A percentile compares a stretch with the other conserved stretches of the same genome.
phyloP scores from a whole-genome alignment of 164 flowering plant species.

The Stephania yunnanensis region DNA sequence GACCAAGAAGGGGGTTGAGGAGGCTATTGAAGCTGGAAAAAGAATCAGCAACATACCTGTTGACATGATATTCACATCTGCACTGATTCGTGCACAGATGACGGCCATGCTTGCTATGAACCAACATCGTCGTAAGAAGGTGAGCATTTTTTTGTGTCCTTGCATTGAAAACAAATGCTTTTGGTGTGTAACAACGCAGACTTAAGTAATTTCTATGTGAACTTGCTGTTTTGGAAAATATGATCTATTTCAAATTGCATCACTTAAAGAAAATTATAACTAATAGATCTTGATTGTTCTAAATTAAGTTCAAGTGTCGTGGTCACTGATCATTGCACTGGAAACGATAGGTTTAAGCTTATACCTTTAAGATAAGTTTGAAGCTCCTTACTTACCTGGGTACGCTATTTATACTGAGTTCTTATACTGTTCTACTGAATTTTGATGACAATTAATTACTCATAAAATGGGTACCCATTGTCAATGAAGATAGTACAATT shows the following conservation, averaged over 20 bases:
- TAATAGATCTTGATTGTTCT: background rate
- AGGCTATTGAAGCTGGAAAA: conserved; percentile 96
- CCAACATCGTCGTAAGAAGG: conserved; percentile 95
- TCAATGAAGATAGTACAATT: background rate
- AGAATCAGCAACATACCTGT: conserved; percentile 94
- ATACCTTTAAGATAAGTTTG: too few relatives aligned
- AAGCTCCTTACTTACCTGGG: background rate
- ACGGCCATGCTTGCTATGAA: conserved; percentile 99
- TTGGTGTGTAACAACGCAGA: background rate
- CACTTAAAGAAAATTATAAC: background rate
- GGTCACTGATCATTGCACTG: background rate
- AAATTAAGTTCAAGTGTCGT: background rate
- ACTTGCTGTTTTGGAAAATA: background rate
- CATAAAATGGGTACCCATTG: too few relatives aligned
- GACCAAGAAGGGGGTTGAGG: conserved; percentile 87
- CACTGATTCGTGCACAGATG: conserved; percentile 96
- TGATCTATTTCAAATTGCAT: background rate
- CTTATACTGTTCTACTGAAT: background rate
- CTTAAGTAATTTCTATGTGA: background rate
- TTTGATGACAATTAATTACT: too few relatives aligned
- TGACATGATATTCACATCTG: conserved; percentile 86
- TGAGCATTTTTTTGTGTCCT: conserved; percentile 13
- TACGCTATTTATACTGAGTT: background rate
- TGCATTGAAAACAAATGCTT: background rate
- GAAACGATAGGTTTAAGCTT: background rate